Evolutionary conservation across 2,329 filamentous ascomycete genomes (phyloP).

Genomic region (Calycina marina): DNA sequence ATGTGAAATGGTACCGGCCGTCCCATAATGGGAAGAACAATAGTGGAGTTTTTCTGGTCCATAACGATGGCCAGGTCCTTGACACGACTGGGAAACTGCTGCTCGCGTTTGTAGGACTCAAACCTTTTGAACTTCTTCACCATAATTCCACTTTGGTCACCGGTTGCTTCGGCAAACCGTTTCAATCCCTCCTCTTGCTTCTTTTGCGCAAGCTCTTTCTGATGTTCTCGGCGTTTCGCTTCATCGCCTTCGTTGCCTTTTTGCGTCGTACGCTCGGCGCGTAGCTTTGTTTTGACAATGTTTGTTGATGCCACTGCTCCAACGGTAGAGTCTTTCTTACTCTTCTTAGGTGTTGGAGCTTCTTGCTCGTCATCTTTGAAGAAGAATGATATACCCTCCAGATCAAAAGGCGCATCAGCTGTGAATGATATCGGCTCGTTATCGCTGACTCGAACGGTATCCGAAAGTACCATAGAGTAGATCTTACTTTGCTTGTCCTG

Average conservation of each 20-base stretch:
- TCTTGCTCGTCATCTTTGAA: constrained; percentile 94
- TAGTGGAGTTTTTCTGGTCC: constrained; percentile 76
- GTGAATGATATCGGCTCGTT: constrained; percentile 82
- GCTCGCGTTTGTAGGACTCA: constrained; percentile 97
- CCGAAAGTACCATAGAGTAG: constrained; percentile 81
- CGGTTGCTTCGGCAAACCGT: constrained; percentile 73
- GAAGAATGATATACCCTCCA: constrained; percentile 94
- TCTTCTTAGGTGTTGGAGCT: constrained; percentile 74
- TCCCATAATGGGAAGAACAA: constrained; percentile 94
- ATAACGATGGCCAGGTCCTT: constrained; percentile 82
- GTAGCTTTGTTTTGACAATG: constrained; percentile 83
- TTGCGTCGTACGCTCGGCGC: constrained; percentile 79
- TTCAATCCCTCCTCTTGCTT: constrained; percentile 82
- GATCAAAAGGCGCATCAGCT: constrained; percentile 76
- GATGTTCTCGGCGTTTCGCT: constrained; percentile 73
- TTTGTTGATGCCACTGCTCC: constrained; percentile 88
- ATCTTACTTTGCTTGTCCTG: constrained; percentile 81
- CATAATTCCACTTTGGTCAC: constrained; percentile 74
- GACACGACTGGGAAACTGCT: constrained; percentile 72
- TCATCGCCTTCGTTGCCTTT: constrained; percentile 85
- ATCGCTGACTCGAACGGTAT: constrained; percentile 78
- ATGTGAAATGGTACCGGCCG: constrained; percentile 97
- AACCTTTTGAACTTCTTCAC: constrained; percentile 99
- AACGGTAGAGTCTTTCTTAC: constrained; percentile 70
- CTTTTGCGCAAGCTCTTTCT: constrained; percentile 74